These are phyloP conservation scores for Metschnikowia noctiluminum DNA, from an alignment of 805 yeast species.

Conservation along the genomic window DNA sequence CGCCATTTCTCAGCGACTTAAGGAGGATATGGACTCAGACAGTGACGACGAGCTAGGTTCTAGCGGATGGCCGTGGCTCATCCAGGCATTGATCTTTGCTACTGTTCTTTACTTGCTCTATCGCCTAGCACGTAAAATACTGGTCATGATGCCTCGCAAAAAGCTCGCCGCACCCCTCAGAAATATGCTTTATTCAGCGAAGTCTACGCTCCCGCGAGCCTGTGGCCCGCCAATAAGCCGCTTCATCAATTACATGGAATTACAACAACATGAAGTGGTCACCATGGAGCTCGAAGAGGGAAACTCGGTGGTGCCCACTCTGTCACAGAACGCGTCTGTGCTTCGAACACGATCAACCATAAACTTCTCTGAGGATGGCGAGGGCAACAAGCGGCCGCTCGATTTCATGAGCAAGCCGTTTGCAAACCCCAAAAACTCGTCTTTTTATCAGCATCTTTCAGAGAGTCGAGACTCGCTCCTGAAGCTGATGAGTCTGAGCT, in stretches of 20 bases:
- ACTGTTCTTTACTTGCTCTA: slow-evolving; percentile 16
- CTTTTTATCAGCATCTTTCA: slow-evolving; percentile 6
- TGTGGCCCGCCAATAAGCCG: slow-evolving; percentile 23
- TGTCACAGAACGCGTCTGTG: slow-evolving; percentile 22
- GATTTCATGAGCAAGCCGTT: slow-evolving; percentile 40
- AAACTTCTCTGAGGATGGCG: slow-evolving; percentile 21
- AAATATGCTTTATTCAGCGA: slow-evolving; percentile 7
- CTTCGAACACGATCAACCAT: slow-evolving; percentile 38
- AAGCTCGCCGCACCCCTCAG: slow-evolving; percentile 7
- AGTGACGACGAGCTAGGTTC: slow-evolving; percentile 17
- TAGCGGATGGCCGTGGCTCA: background rate
- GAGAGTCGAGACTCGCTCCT: slow-evolving; percentile 16
- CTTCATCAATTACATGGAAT: slow-evolving; percentile 18
- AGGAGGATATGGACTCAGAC: slow-evolving; percentile 15
- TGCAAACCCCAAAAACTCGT: slow-evolving; percentile 8
- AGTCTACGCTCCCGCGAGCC: slow-evolving; percentile 13
- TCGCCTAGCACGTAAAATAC: slow-evolving; percentile 1
- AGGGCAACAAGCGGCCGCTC: slow-evolving; percentile 10
- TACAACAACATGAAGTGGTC: slow-evolving; percentile 19
- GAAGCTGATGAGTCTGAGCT: slow-evolving; percentile 11
- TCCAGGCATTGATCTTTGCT: slow-evolving; percentile 19
- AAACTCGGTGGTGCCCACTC: slow-evolving; percentile 17
- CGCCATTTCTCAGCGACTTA: slow-evolving; percentile 26
- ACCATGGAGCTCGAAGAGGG: slow-evolving; percentile 36
- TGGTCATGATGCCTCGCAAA: background rate